Conservation (phyloP, 441 rosid species). For the Adansonia madagascariensis region DNA sequence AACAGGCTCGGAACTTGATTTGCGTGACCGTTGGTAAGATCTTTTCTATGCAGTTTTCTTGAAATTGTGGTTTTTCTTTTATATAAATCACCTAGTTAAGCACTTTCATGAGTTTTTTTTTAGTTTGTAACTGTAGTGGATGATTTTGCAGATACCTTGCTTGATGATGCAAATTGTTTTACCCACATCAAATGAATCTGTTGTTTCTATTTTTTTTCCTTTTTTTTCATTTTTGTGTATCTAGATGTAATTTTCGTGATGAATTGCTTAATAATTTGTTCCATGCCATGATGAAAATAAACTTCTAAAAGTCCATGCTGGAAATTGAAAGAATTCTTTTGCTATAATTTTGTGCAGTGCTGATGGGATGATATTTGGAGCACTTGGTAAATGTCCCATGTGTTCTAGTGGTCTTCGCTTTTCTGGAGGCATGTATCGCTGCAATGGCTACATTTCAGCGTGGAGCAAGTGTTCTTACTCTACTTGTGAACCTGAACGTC, state of each 20-base stretch:
- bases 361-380: conserved; percentile 97
- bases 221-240: not conserved
- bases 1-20: conserved; percentile 83
- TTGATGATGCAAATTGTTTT: conserved; percentile 11
- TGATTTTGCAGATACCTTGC: conserved; percentile 5
- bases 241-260: not conserved
- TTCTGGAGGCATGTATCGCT: conserved; percentile 79
- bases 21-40: conserved; percentile 82
- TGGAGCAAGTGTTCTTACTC: conserved; percentile 95
- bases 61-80: not conserved
- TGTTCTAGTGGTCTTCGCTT: conserved; percentile 75
- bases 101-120: conserved; percentile 3
- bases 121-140: not conserved
- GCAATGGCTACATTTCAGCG: conserved; percentile 74
- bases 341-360: conserved; percentile 55
- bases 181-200: conserved; percentile 15
- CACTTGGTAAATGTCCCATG: conserved; percentile 69
- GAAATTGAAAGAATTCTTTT: conserved; percentile 24
- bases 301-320: conserved; percentile 6
- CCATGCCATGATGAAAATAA: conserved; percentile 20
- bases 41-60: conserved; percentile 9
- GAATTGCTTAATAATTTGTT: not conserved
- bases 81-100: conserved; percentile 4
- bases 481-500: conserved; percentile 69
- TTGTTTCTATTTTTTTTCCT: conserved; percentile 2